Percentiles rank a stretch among this genome's conserved stretches.
These are phyloP conservation scores for Sphagnum magellanicum DNA, from an alignment of 228 moss, liverwort and hornwort genomes.

Conservation along the genomic window DNA sequence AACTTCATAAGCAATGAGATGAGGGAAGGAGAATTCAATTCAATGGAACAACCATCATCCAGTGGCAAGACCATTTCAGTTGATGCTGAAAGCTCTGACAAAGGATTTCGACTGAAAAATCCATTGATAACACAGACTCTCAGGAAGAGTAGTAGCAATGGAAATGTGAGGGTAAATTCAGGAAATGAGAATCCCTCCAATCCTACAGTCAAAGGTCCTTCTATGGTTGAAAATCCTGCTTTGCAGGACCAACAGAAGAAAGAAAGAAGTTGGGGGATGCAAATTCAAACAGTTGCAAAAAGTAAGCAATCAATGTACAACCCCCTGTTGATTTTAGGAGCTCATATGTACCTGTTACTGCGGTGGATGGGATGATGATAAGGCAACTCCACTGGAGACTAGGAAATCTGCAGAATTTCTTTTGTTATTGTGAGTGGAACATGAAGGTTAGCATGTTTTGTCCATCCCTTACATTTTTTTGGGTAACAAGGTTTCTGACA, in stretches of 20 bases:
- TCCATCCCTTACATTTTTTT: too few species aligned
- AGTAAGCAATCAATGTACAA: slow-evolving; percentile 16
- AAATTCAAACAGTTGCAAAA: slow-evolving; percentile 30
- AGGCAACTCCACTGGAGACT: slow-evolving; percentile 2
- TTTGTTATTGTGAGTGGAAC: background rate
- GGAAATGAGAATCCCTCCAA: background rate
- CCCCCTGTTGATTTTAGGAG: too few species aligned
- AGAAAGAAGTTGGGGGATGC: slow-evolving; percentile 18
- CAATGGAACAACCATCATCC: slow-evolving; percentile 55
- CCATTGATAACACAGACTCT: slow-evolving; percentile 28
- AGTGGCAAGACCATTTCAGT: slow-evolving; percentile 50
- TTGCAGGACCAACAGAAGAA: slow-evolving; percentile 23
- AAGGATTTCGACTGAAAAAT: slow-evolving; percentile 37
- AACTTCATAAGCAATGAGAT: slow-evolving; percentile 76
- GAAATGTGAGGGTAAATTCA: slow-evolving; percentile 3
- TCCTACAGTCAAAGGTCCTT: slow-evolving; percentile 4
- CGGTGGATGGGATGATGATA: background rate
- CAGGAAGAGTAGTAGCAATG: background rate
- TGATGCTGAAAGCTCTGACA: slow-evolving; percentile 27
- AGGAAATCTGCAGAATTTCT: background rate
- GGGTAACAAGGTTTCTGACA: background rate
- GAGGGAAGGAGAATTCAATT: slow-evolving; percentile 46
- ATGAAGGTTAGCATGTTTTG: too few species aligned
- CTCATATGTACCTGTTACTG: slow-evolving; percentile 4
- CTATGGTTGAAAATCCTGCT: slow-evolving; percentile 20